Evolutionary conservation across 176 grass and related monocot genomes (phyloP), one percentile per base, ranked within the genome.

Genomic region (Tuctoria greenei): DNA sequence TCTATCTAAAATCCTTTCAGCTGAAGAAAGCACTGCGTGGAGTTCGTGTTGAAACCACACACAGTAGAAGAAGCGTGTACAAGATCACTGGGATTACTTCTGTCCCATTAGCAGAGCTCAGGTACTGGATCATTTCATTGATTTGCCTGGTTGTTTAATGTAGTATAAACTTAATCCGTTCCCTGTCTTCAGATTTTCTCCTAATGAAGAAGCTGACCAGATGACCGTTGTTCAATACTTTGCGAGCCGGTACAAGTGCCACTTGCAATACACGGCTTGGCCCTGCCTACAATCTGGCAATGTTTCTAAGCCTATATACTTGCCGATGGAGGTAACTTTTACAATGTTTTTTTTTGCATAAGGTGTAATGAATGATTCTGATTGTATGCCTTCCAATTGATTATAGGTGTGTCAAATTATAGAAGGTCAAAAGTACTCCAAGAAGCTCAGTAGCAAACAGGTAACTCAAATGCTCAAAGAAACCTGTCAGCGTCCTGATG

Each of bases 261-360:
- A 1, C 27, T n/a, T 97, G 79, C 54, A 56, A 10, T 84, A 84
- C 67, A 55, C 64, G 6, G 51, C 81, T 68, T 87, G 82, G 84
- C 93, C 93, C 56, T 96, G 93, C 83, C 76, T 96, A 28, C 89
- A 88, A 64, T 79, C 84, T 3, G 93, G 93, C 70, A 96, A 23
- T 63, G 71, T 84, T 40, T 69, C 64, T 71, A 85, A 74, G 4
- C 87, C 93, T 37, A 86, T 78, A 51, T 97, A 86, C 67, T 84
- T 97, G 67, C 87, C 87, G n/a, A 93, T 96, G 82, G 93, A 96
- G 93, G 90, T 93, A 81, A 26, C 11, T 10, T 44, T 44, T 49
- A 15, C 17, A 76, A 39, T 74, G 20, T 26, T 84, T 46, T 26
- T 84, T 46, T 65, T 10, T 78, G 56, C 23, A 13, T 16, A 59